Percentiles rank a stretch among this genome's conserved stretches.
phyloP scores from a whole-genome alignment of 805 yeast species.

The Wickerhamomyces hampshirensis region DNA sequence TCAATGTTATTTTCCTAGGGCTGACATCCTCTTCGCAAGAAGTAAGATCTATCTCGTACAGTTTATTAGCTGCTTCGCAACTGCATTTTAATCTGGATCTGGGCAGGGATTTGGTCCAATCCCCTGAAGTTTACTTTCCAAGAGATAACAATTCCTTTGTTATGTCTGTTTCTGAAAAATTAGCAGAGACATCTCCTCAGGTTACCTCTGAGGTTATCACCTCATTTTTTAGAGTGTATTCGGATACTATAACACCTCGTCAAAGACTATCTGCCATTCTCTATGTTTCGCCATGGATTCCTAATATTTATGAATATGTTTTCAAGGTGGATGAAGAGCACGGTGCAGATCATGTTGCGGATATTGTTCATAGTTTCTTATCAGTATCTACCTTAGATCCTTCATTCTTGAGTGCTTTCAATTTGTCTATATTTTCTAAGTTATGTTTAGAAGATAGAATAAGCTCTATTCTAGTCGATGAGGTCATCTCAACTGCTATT shows the following conservation, averaged over 20 bases:
- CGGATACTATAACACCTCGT: slow-evolving; percentile 30
- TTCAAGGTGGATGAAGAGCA: slow-evolving; percentile 47
- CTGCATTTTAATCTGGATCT: slow-evolving; percentile 53
- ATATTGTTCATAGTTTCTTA: slow-evolving; percentile 58
- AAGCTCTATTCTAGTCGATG: slow-evolving; percentile 59
- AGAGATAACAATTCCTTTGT: slow-evolving; percentile 60
- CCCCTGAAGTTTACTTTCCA: slow-evolving; percentile 64
- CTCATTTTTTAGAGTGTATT: slow-evolving; percentile 49
- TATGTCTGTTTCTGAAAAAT: slow-evolving; percentile 46
- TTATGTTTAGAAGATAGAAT: slow-evolving; percentile 58
- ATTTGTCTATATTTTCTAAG: slow-evolving; percentile 62
- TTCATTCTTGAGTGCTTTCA: slow-evolving; percentile 46
- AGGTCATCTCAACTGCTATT: slow-evolving; percentile 65
- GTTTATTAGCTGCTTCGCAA: slow-evolving; percentile 58
- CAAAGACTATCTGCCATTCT: slow-evolving; percentile 27
- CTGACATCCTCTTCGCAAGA: slow-evolving; percentile 54
- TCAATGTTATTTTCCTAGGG: slow-evolving; percentile 65
- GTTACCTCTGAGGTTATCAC: slow-evolving; percentile 52
- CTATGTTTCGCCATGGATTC: slow-evolving; percentile 71
- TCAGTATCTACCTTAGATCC: slow-evolving; percentile 48
- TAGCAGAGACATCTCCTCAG: slow-evolving; percentile 54
- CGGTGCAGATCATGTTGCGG: slow-evolving; percentile 59
- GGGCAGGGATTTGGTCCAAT: slow-evolving; percentile 50
- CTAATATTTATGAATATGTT: slow-evolving; percentile 56
- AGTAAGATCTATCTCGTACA: slow-evolving; percentile 59